Evolutionary conservation across 106 monocot species (phyloP).

Genomic region (Dendrobium officinale): DNA sequence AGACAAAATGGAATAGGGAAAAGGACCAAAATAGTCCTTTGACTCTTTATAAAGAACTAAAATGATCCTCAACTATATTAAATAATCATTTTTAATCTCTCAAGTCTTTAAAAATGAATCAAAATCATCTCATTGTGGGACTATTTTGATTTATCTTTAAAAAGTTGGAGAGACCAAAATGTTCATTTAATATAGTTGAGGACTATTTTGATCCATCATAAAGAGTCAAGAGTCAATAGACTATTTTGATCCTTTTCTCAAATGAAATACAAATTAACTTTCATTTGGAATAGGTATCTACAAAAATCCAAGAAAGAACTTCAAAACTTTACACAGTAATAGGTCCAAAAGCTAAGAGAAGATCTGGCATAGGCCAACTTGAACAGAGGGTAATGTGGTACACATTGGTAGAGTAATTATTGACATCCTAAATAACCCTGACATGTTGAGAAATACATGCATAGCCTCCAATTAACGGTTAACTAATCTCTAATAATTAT

Average conservation of each 20-base stretch:
- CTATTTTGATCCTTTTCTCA: no score
- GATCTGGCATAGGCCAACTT: not conserved
- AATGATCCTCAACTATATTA: no score
- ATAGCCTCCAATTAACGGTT: not conserved
- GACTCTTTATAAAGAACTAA: no score
- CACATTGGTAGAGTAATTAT: not conserved
- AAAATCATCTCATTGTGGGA: no score
- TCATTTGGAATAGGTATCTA: not conserved
- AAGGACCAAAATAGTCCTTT: no score
- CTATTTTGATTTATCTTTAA: no score
- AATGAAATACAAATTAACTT: not conserved
- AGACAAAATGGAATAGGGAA: not conserved
- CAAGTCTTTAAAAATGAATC: no score
- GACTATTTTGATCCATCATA: no score
- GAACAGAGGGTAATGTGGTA: not conserved
- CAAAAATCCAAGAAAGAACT: not conserved
- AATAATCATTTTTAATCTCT: no score
- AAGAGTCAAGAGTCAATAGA: no score
- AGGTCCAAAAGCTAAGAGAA: constrained; percentile 1
- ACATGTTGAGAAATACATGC: not conserved
- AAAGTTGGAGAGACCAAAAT: no score
- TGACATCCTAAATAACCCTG: not conserved
- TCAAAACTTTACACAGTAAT: not conserved
- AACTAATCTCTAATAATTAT: not conserved
- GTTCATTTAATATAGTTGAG: no score